Conservation (phyloP, 768 basidiomycete genomes). For the Podaxis sp. region DNA sequence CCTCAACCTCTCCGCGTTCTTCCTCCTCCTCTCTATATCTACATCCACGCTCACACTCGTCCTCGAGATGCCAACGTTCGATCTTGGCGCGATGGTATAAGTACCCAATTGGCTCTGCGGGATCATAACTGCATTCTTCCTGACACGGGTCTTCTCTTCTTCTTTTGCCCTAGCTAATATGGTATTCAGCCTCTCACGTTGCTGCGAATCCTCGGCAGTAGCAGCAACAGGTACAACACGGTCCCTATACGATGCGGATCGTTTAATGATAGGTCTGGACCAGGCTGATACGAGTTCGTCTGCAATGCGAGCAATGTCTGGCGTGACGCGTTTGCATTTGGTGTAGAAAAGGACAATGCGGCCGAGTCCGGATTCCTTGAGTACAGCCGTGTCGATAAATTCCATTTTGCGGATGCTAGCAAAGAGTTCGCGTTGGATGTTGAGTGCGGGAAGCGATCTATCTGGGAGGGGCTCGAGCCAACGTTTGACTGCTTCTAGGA, state of each 20-base stretch:
- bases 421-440: slow-evolving; percentile 94
- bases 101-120: slow-evolving; percentile 73
- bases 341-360: slow-evolving; percentile 94
- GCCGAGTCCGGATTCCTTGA: slow-evolving; percentile 90
- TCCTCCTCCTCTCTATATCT: slow-evolving; percentile 71
- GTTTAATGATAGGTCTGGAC: slow-evolving; percentile 91
- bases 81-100: slow-evolving; percentile 77
- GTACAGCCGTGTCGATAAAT: slow-evolving; percentile 84
- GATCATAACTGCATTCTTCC: slow-evolving; percentile 81
- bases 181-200: slow-evolving; percentile 58
- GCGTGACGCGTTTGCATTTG: slow-evolving; percentile 86
- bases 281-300: slow-evolving; percentile 80
- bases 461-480: slow-evolving; percentile 97
- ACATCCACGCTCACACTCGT: slow-evolving; percentile 62
- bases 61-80: slow-evolving; percentile 49
- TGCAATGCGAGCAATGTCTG: slow-evolving; percentile 78
- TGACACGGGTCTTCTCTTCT: slow-evolving; percentile 63
- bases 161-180: slow-evolving; percentile 69
- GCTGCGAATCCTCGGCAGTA: slow-evolving; percentile 33
- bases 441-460: slow-evolving; percentile 88
- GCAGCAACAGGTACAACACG: slow-evolving; percentile 62
- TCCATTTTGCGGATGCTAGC: slow-evolving; percentile 83
- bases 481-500: slow-evolving; percentile 81
- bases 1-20: slow-evolving; percentile 72
- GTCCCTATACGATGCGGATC: slow-evolving; percentile 79